phyloP scores from a whole-genome alignment of 75 land plant genomes.

The Selaginella tamariscina region DNA sequence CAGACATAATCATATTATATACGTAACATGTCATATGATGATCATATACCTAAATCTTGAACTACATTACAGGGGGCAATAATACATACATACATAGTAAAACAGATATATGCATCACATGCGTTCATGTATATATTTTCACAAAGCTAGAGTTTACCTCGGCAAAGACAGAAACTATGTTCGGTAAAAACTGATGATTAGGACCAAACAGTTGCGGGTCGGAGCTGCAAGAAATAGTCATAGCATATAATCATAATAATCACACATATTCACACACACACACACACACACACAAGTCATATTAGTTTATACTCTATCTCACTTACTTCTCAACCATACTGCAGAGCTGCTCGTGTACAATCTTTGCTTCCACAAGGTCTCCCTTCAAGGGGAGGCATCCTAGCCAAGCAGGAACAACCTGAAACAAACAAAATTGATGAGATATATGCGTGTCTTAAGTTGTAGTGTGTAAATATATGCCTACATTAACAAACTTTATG shows the following conservation, averaged over 20 bases:
- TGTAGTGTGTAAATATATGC: background rate
- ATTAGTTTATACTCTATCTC: background rate
- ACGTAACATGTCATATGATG: too few relatives aligned
- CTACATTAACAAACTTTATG: background rate
- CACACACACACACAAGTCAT: background rate
- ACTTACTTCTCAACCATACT: slow-evolving; percentile 80
- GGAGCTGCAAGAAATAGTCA: slow-evolving; percentile 33
- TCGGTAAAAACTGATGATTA: slow-evolving; percentile 66
- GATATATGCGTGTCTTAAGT: too few relatives aligned
- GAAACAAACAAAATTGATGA: slow-evolving; percentile 11
- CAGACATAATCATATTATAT: too few relatives aligned
- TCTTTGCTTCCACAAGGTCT: slow-evolving; percentile 84
- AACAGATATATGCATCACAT: too few relatives aligned
- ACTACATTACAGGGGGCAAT: too few relatives aligned
- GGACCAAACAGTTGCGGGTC: slow-evolving; percentile 67
- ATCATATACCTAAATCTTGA: too few relatives aligned
- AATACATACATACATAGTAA: too few relatives aligned
- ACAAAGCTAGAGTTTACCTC: slow-evolving; percentile 39
- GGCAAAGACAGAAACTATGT: slow-evolving; percentile 71
- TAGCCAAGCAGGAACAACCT: slow-evolving; percentile 95
- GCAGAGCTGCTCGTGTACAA: slow-evolving; percentile 90
- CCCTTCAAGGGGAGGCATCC: slow-evolving; percentile 79
- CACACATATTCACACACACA: too few relatives aligned
- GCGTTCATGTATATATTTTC: too few relatives aligned
- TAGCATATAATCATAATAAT: too few relatives aligned